Evolutionary conservation across 768 basidiomycete species (phyloP), one percentile per base, ranked within the genome.

Genomic region (Termitomyces sp.): DNA sequence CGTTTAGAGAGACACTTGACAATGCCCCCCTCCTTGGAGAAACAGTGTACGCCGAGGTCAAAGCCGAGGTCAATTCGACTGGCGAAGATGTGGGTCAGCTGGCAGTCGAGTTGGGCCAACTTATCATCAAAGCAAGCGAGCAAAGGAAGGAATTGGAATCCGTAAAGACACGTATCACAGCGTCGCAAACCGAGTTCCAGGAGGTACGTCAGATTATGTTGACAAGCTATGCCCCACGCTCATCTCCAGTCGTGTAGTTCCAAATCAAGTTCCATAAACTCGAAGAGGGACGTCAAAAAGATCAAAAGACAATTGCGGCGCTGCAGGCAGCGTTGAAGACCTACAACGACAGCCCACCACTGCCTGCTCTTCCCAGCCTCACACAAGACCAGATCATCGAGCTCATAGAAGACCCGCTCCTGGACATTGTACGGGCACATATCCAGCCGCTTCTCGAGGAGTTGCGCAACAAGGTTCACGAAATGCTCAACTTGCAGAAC

Each of bases 301-400:
- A 68, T 15, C 49, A 18, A 7, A 55, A 60, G 29, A 54, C 58
- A 12, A 61, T 70, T n/a, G 50, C 49, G 3, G 66, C 71, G 0
- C 62, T 73, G 9, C 54, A 60, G 13, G 57, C 59, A 5, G 65
- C 69, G 11, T 50, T 68, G 2, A 59, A 60, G 38, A 60, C 58
- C 15, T 61, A 66, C 49, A 55, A 61, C 5, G 56, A 57, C 10
- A 42, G 54, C 4, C 61, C 64, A 10, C 58, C 62, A 15, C 63
- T 18, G 56, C 60, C 64, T 58, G 25, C 64, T 22, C 22, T 44
- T 45, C 33, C 58, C 13, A 35, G 47, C 48, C 31, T 62, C 10
- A 60, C 66, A 7, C 52, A 56, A 3, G 66, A 68, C 25, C 62
- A 66, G 40, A 52, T 70, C 33, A 44, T 66, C 5, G 54, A 64